A percentile compares a stretch with the other conserved stretches of the same genome.
Evolutionary conservation across 2,329 filamentous ascomycete genomes (phyloP).

Genomic region (Tolypocladium album): DNA sequence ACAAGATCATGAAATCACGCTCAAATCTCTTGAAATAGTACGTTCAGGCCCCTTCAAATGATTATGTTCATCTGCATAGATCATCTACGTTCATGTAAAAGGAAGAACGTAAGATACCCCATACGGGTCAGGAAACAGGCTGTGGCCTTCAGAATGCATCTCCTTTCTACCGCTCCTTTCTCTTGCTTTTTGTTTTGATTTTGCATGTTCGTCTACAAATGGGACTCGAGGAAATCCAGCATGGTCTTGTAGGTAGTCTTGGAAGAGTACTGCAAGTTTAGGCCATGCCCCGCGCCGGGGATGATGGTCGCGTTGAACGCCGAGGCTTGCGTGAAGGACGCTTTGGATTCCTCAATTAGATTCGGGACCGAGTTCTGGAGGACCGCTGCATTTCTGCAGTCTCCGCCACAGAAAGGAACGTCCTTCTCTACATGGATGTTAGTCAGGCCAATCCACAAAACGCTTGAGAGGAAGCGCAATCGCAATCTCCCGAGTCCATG

Average conservation of each 20-base stretch:
- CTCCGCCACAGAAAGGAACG: constrained; percentile 49
- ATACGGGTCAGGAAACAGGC: no score
- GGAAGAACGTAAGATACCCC: no score
- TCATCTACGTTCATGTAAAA: no score
- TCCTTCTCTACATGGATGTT: constrained; percentile 27
- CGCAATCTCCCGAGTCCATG: background rate
- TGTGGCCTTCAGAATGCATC: background rate
- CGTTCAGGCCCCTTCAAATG: no score
- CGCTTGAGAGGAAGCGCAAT: background rate
- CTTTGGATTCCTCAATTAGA: constrained; percentile 29
- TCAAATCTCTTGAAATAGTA: no score
- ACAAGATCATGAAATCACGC: no score
- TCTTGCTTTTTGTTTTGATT: background rate
- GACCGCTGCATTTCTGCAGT: constrained; percentile 37
- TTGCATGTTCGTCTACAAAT: background rate
- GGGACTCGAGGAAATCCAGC: constrained; percentile 18
- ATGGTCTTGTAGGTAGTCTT: constrained; percentile 22
- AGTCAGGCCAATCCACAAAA: background rate
- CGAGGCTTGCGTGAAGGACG: constrained; percentile 31
- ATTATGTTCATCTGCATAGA: no score
- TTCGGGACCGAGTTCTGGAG: constrained; percentile 23
- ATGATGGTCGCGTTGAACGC: constrained; percentile 44
- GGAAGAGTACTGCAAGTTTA: constrained; percentile 35
- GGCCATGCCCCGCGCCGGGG: constrained; percentile 35
- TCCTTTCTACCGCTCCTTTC: background rate